Base-by-base conservation (phyloP, 371 early-diverging fungal genomes). In the Zancudomyces culisetae region DNA sequence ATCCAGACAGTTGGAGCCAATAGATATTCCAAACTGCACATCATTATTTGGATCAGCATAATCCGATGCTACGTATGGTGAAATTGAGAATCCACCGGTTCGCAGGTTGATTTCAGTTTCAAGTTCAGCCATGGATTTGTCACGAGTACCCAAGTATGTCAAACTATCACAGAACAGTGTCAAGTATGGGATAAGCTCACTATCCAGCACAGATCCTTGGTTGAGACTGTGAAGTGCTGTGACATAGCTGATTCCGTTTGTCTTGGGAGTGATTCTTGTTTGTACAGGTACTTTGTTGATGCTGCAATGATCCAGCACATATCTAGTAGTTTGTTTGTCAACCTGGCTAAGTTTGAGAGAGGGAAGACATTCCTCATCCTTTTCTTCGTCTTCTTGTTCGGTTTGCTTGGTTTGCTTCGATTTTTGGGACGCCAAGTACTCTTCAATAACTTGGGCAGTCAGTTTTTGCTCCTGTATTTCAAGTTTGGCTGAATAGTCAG, bases 161-260 rank as follows among this genome's bases (percentile, higher is more conserved):
- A 94, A 62, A 0, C 86, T 71, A 66, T 79, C 81, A 54, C 79
- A 71, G 60, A 85, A 90, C 53, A 90, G 63, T 2, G 87, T 87
- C 26, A 89, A 58, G 55, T 80, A 87, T 40, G 79, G 64, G 60
- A 78, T 70, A 46, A 84, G 72, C 26, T 74, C 74, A 29, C 52
- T 54, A n/a, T n/a, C n/a, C n/a, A n/a, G n/a, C 52, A 60, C 62
- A 15, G 60, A 59, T 3, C n/a, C 22, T 72, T 2, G 15, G 2
- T 3, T 66, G 3, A 83, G 60, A 42, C 70, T 65, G 58, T 80
- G 81, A 56, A 79, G 76, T 0, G 80, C 72, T 42, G 77, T 69
- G 39, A 90, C 71, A 60, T 93, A 95, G n/a, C 89, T 83, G 45
- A 95, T 78, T 18, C 90, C 93, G 57, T 95, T 95, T 20, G 96